Percentiles rank a stretch among this genome's conserved stretches.
phyloP scores from a whole-genome alignment of 345 rosid genomes.

The Pugionium dolabratum region DNA sequence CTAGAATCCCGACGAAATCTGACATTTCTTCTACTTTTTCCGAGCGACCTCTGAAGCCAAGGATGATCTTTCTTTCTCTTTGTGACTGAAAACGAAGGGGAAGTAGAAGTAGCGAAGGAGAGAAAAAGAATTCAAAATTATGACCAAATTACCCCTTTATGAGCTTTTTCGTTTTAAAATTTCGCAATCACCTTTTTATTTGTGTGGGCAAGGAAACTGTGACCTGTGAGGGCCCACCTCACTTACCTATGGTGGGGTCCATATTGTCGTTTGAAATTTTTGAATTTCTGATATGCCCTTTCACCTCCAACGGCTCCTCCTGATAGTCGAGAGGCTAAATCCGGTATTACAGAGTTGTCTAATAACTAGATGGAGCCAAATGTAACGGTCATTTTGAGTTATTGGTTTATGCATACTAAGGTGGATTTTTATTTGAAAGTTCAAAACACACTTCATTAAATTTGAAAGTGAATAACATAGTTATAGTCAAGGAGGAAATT shows the following conservation, averaged over 20 bases:
- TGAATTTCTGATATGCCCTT: constrained; percentile 34
- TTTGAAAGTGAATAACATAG: too few species aligned
- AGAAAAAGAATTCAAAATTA: constrained; percentile 46
- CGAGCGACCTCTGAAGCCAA: not conserved
- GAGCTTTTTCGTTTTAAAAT: constrained; percentile 33
- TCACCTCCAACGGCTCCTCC: not conserved
- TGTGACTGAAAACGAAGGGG: constrained; percentile 9
- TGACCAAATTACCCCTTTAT: constrained; percentile 45
- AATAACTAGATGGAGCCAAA: constrained; percentile 22
- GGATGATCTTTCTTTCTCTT: not conserved
- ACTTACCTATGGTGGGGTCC: constrained; percentile 23
- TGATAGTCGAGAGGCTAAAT: constrained; percentile 11
- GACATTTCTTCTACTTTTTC: constrained; percentile 49
- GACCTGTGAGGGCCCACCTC: constrained; percentile 43
- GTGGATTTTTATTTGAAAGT: not conserved
- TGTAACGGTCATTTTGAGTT: constrained; percentile 38
- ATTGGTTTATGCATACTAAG: not conserved
- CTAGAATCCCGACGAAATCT: constrained; percentile 84
- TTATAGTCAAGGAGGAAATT: too few species aligned
- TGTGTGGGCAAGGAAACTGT: constrained; percentile 30
- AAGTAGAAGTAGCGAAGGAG: constrained; percentile 32
- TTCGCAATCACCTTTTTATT: constrained; percentile 29
- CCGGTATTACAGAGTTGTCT: not conserved
- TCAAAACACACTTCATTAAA: constrained; percentile 1
- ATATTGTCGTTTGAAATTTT: constrained; percentile 37